Evolutionary conservation across 2,329 filamentous ascomycete species (phyloP).

Genomic region (Coniochaeta hoffmannii): DNA sequence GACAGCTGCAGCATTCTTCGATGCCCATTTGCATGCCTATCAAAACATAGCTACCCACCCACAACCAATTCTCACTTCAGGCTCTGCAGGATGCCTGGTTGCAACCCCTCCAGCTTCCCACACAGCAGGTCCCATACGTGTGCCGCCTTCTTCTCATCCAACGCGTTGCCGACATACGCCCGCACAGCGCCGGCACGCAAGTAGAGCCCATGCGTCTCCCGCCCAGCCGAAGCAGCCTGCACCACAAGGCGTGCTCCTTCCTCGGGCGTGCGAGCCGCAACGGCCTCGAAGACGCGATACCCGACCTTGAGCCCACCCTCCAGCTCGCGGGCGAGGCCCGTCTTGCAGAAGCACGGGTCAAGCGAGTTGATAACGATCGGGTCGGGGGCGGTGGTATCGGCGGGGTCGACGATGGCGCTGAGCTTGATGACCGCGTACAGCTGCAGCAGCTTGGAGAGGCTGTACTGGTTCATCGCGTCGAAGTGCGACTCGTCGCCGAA

Average conservation of each 20-base stretch:
- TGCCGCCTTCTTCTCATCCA: constrained; percentile 5
- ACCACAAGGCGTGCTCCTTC: constrained; percentile 12
- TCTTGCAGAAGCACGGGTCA: constrained; percentile 15
- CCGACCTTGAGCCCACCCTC: neutral
- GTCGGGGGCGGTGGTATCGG: neutral
- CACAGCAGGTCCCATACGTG: constrained; percentile 9
- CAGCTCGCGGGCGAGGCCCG: constrained; percentile 9
- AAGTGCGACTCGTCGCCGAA: constrained; percentile 10
- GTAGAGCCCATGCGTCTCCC: constrained; percentile 12
- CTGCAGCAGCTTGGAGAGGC: constrained; percentile 13
- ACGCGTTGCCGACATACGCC: constrained; percentile 7
- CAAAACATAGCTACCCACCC: too few species aligned
- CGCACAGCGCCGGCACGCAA: constrained; percentile 10
- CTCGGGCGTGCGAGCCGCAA: constrained; percentile 11
- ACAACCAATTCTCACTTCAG: neutral
- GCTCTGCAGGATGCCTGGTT: constrained; percentile 4
- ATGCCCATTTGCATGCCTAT: too few species aligned
- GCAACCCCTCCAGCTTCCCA: constrained; percentile 7
- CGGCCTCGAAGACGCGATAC: constrained; percentile 8
- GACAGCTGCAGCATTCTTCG: too few species aligned
- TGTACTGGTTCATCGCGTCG: constrained; percentile 9
- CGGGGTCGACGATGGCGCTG: neutral
- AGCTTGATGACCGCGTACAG: constrained; percentile 9
- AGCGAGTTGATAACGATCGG: constrained; percentile 15
- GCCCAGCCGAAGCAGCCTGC: constrained; percentile 10